These are phyloP conservation scores for Capronia americana DNA, from an alignment of 2,329 filamentous ascomycete genomes.

Conservation along the genomic window DNA sequence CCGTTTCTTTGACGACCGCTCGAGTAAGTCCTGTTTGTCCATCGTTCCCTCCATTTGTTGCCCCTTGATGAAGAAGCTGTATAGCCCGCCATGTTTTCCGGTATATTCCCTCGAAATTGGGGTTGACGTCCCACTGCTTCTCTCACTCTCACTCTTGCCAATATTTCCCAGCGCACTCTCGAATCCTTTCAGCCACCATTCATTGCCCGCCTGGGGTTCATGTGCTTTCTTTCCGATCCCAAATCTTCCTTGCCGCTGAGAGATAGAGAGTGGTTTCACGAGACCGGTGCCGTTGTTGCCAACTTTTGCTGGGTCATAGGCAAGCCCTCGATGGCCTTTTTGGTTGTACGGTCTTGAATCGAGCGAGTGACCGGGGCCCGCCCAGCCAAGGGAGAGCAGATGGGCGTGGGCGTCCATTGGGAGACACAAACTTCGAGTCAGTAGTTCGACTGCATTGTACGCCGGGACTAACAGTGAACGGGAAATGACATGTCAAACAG, in stretches of 20 bases:
- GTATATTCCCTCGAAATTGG: conserved; percentile 54
- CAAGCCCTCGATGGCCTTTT: conserved; percentile 53
- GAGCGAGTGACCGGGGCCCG: conserved; percentile 84
- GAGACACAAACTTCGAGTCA: not conserved
- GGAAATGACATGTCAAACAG: not conserved
- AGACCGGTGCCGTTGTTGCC: conserved; percentile 68
- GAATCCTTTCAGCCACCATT: conserved; percentile 97
- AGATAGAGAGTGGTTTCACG: conserved; percentile 79
- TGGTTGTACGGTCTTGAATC: conserved; percentile 60
- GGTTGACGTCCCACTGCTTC: conserved; percentile 61
- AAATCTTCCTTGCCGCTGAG: conserved; percentile 75
- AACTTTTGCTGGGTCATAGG: conserved; percentile 38
- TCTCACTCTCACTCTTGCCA: conserved; percentile 60
- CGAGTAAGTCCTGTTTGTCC: conserved; percentile 40
- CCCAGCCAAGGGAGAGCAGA: conserved; percentile 87
- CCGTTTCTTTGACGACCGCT: conserved; percentile 30
- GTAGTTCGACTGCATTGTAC: not conserved
- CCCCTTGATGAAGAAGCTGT: conserved; percentile 83
- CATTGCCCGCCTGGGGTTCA: conserved; percentile 71
- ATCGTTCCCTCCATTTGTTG: conserved; percentile 77
- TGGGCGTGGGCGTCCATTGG: conserved; percentile 84
- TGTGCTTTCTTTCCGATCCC: conserved; percentile 80
- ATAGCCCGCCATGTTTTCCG: conserved; percentile 65
- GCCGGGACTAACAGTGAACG: not conserved
- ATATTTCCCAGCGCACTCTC: conserved; percentile 78